A percentile compares a stretch with the other conserved stretches of the same genome.
These are phyloP conservation scores for Plasmodium fragile DNA, from an alignment of 169 alveolate species.

Conservation along the genomic window DNA sequence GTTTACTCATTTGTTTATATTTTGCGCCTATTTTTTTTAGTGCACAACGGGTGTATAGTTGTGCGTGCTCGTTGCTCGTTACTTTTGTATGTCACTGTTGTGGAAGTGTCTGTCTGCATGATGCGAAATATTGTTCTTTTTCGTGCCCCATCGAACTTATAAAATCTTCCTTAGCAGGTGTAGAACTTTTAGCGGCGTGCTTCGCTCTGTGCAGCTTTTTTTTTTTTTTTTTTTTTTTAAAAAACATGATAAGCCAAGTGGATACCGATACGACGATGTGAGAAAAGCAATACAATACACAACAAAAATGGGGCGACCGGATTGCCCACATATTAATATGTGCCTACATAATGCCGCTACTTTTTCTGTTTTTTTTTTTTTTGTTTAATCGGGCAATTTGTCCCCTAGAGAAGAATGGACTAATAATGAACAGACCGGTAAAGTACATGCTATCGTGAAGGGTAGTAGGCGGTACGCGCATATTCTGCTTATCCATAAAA, in stretches of 20 bases:
- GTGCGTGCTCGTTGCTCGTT: background rate
- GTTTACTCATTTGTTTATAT: too few species aligned
- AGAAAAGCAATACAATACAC: background rate
- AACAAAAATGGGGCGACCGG: background rate
- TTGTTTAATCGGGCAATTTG: background rate
- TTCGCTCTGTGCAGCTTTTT: background rate
- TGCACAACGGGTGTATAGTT: background rate
- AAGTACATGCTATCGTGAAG: background rate
- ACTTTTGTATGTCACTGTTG: background rate
- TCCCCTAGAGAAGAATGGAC: background rate
- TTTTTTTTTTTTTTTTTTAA: background rate
- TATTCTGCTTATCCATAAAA: background rate
- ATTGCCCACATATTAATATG: background rate
- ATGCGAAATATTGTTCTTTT: background rate
- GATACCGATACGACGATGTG: background rate
- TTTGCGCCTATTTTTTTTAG: background rate
- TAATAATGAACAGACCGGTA: background rate
- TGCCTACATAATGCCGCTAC: background rate
- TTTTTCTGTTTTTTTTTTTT: background rate
- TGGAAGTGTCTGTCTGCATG: background rate
- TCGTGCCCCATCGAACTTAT: background rate
- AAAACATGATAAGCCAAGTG: background rate
- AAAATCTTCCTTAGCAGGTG: background rate
- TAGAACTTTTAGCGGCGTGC: background rate
- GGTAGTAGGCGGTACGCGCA: background rate